A percentile compares a stretch with the other conserved stretches of the same genome.
phyloP scores from a whole-genome alignment of 164 flowering plant genomes.

The Cinnamomum micranthum region DNA sequence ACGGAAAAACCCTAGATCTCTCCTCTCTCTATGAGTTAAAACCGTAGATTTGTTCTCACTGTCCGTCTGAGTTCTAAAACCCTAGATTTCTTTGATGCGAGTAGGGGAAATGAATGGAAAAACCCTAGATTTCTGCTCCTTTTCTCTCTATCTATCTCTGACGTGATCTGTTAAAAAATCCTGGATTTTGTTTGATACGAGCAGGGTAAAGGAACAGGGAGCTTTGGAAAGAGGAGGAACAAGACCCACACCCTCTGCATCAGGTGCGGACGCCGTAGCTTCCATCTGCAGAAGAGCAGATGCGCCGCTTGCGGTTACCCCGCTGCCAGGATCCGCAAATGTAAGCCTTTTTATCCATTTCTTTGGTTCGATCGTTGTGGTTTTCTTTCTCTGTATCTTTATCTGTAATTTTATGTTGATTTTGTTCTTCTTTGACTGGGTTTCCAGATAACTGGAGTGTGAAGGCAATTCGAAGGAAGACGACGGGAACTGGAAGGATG shows the following conservation, averaged over 20 bases:
- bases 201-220: slow-evolving; percentile 46
- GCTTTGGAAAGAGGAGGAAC: slow-evolving; percentile 50
- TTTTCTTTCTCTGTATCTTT: background rate
- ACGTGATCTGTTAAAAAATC: background rate
- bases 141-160: no score
- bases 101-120: background rate
- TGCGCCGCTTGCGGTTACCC: slow-evolving; percentile 45
- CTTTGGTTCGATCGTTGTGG: background rate
- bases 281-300: slow-evolving; percentile 49
- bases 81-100: no score
- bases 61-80: no score
- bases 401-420: background rate
- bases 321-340: slow-evolving; percentile 33
- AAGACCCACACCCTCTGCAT: slow-evolving; percentile 52
- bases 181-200: background rate
- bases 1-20: no score
- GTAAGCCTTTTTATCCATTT: slow-evolving; percentile 13
- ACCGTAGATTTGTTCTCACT: no score
- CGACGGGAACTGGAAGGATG: slow-evolving; percentile 70
- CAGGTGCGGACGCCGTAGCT: slow-evolving; percentile 47
- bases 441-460: slow-evolving; percentile 60
- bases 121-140: background rate
- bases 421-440: background rate
- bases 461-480: slow-evolving; percentile 63
- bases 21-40: no score